Percentiles rank a stretch among this genome's conserved stretches.
Conservation (phyloP, 2,329 filamentous ascomycete species). For the Monosporascus sp. region DNA sequence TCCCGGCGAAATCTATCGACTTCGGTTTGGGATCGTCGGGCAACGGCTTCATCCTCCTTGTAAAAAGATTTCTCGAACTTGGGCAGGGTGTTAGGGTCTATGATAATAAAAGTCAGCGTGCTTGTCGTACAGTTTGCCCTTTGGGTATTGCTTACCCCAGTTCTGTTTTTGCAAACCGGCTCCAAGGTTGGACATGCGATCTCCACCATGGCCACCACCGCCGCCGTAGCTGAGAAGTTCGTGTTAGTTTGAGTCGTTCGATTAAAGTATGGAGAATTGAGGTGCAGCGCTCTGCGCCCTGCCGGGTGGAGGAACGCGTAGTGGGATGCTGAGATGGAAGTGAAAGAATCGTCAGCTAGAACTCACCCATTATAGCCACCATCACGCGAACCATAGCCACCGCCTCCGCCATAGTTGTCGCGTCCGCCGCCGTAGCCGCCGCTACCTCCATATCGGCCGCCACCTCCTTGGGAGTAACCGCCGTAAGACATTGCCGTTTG, state of each 20-base stretch:
- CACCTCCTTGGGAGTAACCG: conserved; percentile 41
- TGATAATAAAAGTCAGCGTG: conserved; percentile 22
- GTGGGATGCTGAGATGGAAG: background rate
- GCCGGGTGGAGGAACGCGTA: background rate
- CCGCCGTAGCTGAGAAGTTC: conserved; percentile 35
- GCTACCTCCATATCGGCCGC: conserved; percentile 33
- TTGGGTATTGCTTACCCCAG: conserved; percentile 62
- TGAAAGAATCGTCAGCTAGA: conserved; percentile 1
- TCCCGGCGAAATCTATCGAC: conserved; percentile 84
- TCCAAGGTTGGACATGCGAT: conserved; percentile 91
- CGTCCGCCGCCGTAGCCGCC: conserved; percentile 23
- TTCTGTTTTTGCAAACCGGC: conserved; percentile 79
- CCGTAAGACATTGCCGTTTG: conserved; percentile 62
- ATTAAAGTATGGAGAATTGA: background rate
- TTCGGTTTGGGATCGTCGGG: conserved; percentile 67
- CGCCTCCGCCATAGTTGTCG: conserved; percentile 19
- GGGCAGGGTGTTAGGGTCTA: conserved; percentile 72
- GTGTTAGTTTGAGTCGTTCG: conserved; percentile 32
- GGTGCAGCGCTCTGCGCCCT: background rate
- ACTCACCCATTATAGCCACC: conserved; percentile 31
- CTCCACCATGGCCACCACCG: conserved; percentile 59
- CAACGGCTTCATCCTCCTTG: conserved; percentile 83
- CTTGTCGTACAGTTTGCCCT: conserved; percentile 6
- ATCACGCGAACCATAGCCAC: conserved; percentile 34
- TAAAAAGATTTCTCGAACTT: conserved; percentile 99